phyloP scores from a whole-genome alignment of 345 rosid species.

The Psidium guajava region DNA sequence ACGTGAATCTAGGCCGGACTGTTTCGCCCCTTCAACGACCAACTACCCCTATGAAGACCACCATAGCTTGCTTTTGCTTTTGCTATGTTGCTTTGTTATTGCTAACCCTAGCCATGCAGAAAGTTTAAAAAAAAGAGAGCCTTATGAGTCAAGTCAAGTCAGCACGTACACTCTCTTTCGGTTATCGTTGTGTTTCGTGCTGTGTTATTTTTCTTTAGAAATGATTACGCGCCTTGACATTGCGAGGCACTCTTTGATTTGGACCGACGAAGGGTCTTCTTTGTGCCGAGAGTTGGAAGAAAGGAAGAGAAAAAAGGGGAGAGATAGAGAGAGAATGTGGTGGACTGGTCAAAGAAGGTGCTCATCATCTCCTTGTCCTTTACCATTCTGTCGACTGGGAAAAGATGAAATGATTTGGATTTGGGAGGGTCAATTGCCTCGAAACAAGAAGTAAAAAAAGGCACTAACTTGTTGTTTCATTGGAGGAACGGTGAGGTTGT shows the following conservation, averaged over 20 bases:
- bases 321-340: neutral
- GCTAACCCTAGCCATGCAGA: neutral
- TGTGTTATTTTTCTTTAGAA: neutral
- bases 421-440: neutral
- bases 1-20: conserved; percentile 36
- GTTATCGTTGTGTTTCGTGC: neutral
- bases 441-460: neutral
- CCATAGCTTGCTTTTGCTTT: neutral
- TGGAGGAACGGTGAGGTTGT: neutral
- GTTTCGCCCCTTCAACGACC: neutral
- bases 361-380: neutral
- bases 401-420: neutral
- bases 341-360: conserved; percentile 23
- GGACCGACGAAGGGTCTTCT: neutral
- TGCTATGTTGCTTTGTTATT: neutral
- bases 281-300: neutral
- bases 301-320: neutral
- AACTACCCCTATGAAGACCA: neutral
- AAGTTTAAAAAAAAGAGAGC: neutral
- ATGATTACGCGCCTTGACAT: neutral
- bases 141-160: neutral
- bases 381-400: neutral
- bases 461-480: neutral
- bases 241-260: neutral
- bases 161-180: neutral